A percentile compares a stretch with the other conserved stretches of the same genome.
Evolutionary conservation across 2,329 filamentous ascomycete genomes (phyloP).

Genomic region (Colletotrichum sansevieriae): DNA sequence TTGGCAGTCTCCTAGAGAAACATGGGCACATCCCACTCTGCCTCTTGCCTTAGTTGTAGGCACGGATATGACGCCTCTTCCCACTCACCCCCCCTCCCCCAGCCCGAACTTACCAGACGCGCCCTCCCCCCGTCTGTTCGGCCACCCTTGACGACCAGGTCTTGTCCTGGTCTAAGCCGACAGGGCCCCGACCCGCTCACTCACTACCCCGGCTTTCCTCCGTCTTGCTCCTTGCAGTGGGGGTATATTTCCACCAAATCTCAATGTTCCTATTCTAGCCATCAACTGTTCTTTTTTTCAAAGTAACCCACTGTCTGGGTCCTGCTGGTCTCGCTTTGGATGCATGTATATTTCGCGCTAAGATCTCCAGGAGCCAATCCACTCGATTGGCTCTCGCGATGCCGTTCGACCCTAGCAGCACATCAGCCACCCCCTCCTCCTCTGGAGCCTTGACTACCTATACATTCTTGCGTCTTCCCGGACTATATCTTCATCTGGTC

Average conservation of each 20-base stretch:
- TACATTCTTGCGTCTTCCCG: constrained; percentile 23
- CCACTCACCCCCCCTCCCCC: constrained; percentile 11
- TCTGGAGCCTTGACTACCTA: constrained; percentile 7
- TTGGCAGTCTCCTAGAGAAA: constrained; percentile 26
- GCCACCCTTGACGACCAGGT: constrained; percentile 29
- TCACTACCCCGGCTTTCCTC: constrained; percentile 40
- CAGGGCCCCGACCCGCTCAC: constrained; percentile 27
- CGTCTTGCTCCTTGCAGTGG: constrained; percentile 33
- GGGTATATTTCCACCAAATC: constrained; percentile 38
- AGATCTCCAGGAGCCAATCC: constrained; percentile 38
- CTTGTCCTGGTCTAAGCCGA: constrained; percentile 28
- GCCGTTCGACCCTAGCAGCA: constrained; percentile 26
- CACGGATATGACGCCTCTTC: constrained; percentile 26
- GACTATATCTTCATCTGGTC: constrained; percentile 29
- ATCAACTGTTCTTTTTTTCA: constrained; percentile 30
- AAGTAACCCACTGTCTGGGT: constrained; percentile 31
- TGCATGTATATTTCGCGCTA: constrained; percentile 41
- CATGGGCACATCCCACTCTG: constrained; percentile 27
- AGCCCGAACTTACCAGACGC: background rate
- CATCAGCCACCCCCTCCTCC: constrained; percentile 21
- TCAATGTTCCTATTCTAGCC: constrained; percentile 30
- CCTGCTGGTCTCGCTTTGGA: constrained; percentile 34
- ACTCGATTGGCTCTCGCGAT: constrained; percentile 30
- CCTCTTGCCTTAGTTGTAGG: constrained; percentile 33
- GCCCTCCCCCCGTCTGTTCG: background rate